Base-by-base conservation (phyloP, 2,329 filamentous ascomycete genomes). In the Ceratocystis harringtonii region DNA sequence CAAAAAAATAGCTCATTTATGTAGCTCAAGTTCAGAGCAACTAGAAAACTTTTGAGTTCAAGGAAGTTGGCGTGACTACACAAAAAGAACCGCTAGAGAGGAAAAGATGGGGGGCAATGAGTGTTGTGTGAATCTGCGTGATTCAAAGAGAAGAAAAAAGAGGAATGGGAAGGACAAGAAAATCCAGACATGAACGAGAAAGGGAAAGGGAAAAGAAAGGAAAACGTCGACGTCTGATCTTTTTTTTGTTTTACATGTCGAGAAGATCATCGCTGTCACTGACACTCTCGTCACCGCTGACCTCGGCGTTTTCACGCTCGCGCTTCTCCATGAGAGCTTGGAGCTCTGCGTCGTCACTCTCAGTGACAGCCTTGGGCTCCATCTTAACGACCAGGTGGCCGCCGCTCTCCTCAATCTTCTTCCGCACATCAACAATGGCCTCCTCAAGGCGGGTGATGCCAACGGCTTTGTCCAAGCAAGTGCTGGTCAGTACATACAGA, bases 251-350 rank as follows among this genome's bases (percentile, higher is more conserved):
- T 67, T 65, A 67, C 62, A 67, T 64, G 36, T 67, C 63, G 48
- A 63, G 66, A 65, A 67, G 66, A 43, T 96, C 94, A 73, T 97
- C 94, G 74, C 90, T 96, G 77, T 95, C 92, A 74, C 90, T 95
- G 76, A 90, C 82, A 75, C 92, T 94, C 81, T 99, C 94, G 75
- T 99, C 95, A 73, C 94, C 94, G 76, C 91, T 96, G 73, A 99
- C 90, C 76, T 99, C 90, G 75, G 90, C 89, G 78, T 99, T 99
- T 83, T 97, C 92, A 70, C 90, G 87, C 81, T 96, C 94, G 70
- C 89, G 87, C 86, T 97, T 96, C 82, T 97, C 94, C 94, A 99
- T 99, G 70, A 99, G 83, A 63, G 92, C 94, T 76, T 96, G 91
- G 70, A 99, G 81, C 77, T 96, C 92, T 30, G 92, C 94, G 73